phyloP scores from a whole-genome alignment of 345 rosid genomes.

The Anacardium occidentale region DNA sequence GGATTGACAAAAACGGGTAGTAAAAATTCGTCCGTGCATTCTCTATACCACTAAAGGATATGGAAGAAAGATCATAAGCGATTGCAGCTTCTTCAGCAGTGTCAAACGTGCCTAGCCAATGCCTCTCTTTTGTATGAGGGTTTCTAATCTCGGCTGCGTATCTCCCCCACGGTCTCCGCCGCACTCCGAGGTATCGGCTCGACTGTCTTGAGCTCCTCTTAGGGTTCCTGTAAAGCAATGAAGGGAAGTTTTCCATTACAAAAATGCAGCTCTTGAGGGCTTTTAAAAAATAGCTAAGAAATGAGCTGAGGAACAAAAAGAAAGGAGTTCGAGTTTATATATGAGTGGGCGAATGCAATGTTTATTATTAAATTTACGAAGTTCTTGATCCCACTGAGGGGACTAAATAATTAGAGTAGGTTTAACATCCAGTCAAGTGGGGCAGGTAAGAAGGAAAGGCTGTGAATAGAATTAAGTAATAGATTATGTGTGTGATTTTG shows the following conservation, averaged over 20 bases:
- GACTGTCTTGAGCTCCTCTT: conserved; percentile 33
- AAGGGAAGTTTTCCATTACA: conserved; percentile 27
- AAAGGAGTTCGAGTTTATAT: not conserved
- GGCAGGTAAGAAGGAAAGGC: too few species aligned
- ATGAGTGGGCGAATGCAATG: not conserved
- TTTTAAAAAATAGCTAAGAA: too few species aligned
- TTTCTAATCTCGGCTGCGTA: conserved; percentile 31
- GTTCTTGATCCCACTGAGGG: not conserved
- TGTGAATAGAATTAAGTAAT: too few species aligned
- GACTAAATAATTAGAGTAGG: too few species aligned
- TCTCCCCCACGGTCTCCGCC: conserved; percentile 35
- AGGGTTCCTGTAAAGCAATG: conserved; percentile 26
- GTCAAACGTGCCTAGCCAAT: conserved; percentile 37
- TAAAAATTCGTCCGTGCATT: conserved; percentile 32
- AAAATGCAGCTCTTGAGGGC: not conserved
- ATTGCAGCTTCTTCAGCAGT: conserved; percentile 37
- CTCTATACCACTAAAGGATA: conserved; percentile 28
- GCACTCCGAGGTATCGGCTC: conserved; percentile 28
- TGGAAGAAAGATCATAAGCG: conserved; percentile 32
- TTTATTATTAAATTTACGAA: not conserved
- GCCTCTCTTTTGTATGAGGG: conserved; percentile 29
- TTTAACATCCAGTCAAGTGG: too few species aligned
- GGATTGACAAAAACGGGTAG: conserved; percentile 15
- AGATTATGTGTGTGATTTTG: too few species aligned
- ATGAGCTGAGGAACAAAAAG: not conserved